Evolutionary conservation across 1,284 basidiomycete genomes (phyloP).

Genomic region (Ganoderma boninense): DNA sequence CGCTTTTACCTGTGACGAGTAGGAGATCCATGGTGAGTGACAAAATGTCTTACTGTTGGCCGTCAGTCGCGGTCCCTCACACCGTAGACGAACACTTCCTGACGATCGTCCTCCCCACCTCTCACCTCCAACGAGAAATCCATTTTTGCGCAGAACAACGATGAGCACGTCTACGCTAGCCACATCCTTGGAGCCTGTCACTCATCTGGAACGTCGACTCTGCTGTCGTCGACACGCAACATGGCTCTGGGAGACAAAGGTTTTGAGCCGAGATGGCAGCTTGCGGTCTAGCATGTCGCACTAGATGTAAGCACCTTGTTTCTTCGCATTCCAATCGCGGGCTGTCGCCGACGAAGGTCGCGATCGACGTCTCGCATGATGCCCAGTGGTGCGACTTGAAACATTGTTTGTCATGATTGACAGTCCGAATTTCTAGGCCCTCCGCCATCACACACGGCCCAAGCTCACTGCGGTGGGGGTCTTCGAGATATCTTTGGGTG

Average conservation of each 20-base stretch:
- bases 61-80: too few relatives aligned
- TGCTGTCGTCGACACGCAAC: slow-evolving; percentile 65
- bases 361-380: slow-evolving; percentile 55
- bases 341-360: too few relatives aligned
- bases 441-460: slow-evolving; percentile 85
- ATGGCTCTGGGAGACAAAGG: slow-evolving; percentile 91
- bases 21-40: too few relatives aligned
- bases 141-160: too few relatives aligned
- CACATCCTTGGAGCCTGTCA: slow-evolving; percentile 41
- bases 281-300: slow-evolving; percentile 51
- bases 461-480: slow-evolving; percentile 81
- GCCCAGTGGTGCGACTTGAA: slow-evolving; percentile 86
- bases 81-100: too few relatives aligned
- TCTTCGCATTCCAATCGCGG: neutral
- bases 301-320: slow-evolving; percentile 59
- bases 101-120: too few relatives aligned
- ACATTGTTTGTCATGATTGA: slow-evolving; percentile 79
- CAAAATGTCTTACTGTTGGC: too few relatives aligned
- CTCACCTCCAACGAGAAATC: too few relatives aligned
- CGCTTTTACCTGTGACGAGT: too few relatives aligned
- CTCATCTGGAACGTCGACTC: slow-evolving; percentile 46
- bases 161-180: slow-evolving; percentile 34
- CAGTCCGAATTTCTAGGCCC: slow-evolving; percentile 59
- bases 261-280: slow-evolving; percentile 73
- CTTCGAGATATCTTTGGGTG: slow-evolving; percentile 88